Percentiles rank a stretch among this genome's conserved stretches.
phyloP scores from a whole-genome alignment of 164 flowering plant genomes.

The Liriodendron chinense region DNA sequence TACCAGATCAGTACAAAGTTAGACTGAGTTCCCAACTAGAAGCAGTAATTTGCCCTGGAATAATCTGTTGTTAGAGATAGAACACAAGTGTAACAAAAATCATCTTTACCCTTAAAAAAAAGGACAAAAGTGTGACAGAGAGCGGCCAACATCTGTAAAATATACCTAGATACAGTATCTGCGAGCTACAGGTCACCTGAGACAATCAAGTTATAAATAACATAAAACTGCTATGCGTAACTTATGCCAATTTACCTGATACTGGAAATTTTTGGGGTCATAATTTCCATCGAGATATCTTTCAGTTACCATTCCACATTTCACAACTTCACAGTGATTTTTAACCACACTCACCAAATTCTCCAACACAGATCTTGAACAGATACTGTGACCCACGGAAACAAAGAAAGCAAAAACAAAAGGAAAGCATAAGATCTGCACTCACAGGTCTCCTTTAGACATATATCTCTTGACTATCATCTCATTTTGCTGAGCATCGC shows the following conservation, averaged over 20 bases:
- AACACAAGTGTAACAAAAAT: too few species aligned
- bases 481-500: constrained; percentile 99
- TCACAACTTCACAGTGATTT: background rate
- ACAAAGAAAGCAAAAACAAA: background rate
- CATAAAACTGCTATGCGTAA: background rate
- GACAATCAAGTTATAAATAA: background rate
- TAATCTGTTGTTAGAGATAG: too few species aligned
- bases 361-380: background rate
- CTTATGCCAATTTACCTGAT: background rate
- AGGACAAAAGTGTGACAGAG: too few species aligned
- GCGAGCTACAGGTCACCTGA: background rate
- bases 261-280: background rate
- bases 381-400: background rate
- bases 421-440: constrained; percentile 13
- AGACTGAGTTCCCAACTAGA: too few species aligned
- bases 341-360: background rate
- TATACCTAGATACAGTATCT: too few species aligned
- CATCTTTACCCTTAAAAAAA: too few species aligned
- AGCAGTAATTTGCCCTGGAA: too few species aligned
- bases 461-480: constrained; percentile 97
- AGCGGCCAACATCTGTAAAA: too few species aligned
- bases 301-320: background rate
- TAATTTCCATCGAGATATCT: background rate
- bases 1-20: too few species aligned
- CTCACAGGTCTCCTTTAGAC: constrained; percentile 98